Base-by-base conservation (phyloP, 202 grass and related monocot species). In the Sporobolus alterniflorus region DNA sequence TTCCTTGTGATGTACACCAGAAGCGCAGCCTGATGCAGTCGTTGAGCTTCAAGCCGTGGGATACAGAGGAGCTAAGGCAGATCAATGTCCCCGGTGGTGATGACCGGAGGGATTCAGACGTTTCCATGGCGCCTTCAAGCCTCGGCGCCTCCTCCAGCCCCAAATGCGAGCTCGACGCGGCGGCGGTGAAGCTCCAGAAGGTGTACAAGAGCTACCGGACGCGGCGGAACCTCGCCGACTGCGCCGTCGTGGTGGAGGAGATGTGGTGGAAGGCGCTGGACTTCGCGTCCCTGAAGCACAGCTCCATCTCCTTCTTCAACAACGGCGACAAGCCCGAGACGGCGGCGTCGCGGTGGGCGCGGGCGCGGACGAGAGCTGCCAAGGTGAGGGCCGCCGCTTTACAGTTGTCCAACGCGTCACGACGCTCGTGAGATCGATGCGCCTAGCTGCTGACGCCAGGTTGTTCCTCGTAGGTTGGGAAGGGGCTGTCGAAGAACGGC, bases 181-280 rank as follows among this genome's bases (percentile, higher is more conserved):
- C 94, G 52, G 94, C 94, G 1, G 78, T 97, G 22, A 97, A 92
- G 72, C 74, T 97, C 12, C 94, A 97, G 84, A 97, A 94, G 71
- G 91, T 97, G 62, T 97, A 97, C 91, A 97, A 97, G 87, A 94
- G 94, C 56, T 94, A 97, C 75, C 71, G 94, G 31, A 94, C 94
- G 31, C 73, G 94, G 69, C 74, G 94, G 75, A 94, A 90, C 77
- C 91, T 97, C n/a, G 94, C 94, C 9, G 94, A 97, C 39, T 97
- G 94, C 25, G 88, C 97, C 28, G 97, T 99, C 18, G 88, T 99
- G 22, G 64, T 87, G 22, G 97, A 99, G 85, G 97, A 99, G 91
- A 87, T 99, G 67, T 99, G 97, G 93, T 99, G 97, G 97, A 96
- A 92, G 56, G 91, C 91, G 55, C 81, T 91, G 32, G 97, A 99